Conservation (phyloP, 1,139 yeast species). For the Pichia sp. region DNA sequence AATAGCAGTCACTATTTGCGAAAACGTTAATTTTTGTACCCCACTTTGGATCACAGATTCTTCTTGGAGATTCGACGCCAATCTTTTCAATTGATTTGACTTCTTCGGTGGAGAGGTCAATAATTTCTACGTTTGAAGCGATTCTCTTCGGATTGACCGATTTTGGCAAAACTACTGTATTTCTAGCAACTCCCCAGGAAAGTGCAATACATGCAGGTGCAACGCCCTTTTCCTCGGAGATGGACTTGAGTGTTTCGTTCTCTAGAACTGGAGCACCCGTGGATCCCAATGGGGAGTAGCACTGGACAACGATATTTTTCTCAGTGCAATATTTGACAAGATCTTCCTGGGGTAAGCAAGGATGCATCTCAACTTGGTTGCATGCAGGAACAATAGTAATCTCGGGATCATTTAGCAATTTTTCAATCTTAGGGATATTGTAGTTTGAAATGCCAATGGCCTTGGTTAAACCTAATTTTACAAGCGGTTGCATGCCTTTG, state of each 20-base stretch:
- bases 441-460: constrained; percentile 64
- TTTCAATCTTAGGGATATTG: constrained; percentile 49
- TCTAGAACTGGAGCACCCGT: constrained; percentile 58
- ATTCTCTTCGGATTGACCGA: constrained; percentile 61
- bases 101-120: constrained; percentile 23
- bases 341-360: constrained; percentile 66
- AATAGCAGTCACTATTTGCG: constrained; percentile 3
- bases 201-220: constrained; percentile 61
- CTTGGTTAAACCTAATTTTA: constrained; percentile 37
- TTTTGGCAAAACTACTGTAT: constrained; percentile 71
- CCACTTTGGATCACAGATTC: constrained; percentile 47
- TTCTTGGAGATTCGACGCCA: constrained; percentile 42
- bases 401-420: constrained; percentile 40
- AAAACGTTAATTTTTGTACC: constrained; percentile 13
- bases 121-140: constrained; percentile 48
- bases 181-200: constrained; percentile 71
- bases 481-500: constrained; percentile 42
- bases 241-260: constrained; percentile 42
- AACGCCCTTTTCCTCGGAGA: constrained; percentile 55
- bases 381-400: constrained; percentile 59
- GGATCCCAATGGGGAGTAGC: constrained; percentile 79
- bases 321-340: constrained; percentile 50
- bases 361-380: constrained; percentile 75
- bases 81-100: constrained; percentile 38
- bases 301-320: constrained; percentile 59